Conservation (phyloP, 768 basidiomycete species). For the Postia placenta region DNA sequence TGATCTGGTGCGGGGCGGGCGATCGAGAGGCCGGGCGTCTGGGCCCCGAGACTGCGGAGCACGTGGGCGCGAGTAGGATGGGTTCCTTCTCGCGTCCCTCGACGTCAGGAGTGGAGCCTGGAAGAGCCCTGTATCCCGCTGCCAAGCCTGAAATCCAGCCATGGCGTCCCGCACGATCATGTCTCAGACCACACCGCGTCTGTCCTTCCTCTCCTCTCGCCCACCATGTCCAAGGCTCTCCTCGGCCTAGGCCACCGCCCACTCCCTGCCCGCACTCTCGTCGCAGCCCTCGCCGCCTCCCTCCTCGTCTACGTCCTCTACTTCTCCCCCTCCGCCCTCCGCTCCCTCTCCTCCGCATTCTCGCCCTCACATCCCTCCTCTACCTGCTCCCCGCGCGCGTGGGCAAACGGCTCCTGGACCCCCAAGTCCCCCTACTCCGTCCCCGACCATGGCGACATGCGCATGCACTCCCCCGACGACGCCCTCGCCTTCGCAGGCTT, state of each 20-base stretch:
- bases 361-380: background rate
- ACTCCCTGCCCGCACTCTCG: background rate
- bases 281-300: constrained; percentile 1
- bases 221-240: background rate
- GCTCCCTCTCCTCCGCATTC: background rate
- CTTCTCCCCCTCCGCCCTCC: background rate
- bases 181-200: too few relatives aligned
- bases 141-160: background rate
- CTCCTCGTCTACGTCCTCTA: constrained; percentile 4
- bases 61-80: background rate
- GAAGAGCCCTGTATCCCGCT: background rate
- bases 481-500: constrained; percentile 49
- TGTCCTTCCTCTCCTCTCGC: background rate
- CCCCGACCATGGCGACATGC: constrained; percentile 7
- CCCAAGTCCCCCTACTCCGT: constrained; percentile 29
- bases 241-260: constrained; percentile 1
- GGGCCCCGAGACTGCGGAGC: background rate
- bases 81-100: background rate
- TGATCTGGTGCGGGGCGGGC: too few relatives aligned
- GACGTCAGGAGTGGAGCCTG: background rate
- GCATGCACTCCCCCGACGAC: constrained; percentile 29
- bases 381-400: constrained; percentile 30
- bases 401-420: constrained; percentile 36
- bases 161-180: too few relatives aligned
- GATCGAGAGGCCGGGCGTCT: background rate